A percentile compares a stretch with the other conserved stretches of the same genome.
Conservation (phyloP, 2,329 filamentous ascomycete genomes). For the Venturia asperata region DNA sequence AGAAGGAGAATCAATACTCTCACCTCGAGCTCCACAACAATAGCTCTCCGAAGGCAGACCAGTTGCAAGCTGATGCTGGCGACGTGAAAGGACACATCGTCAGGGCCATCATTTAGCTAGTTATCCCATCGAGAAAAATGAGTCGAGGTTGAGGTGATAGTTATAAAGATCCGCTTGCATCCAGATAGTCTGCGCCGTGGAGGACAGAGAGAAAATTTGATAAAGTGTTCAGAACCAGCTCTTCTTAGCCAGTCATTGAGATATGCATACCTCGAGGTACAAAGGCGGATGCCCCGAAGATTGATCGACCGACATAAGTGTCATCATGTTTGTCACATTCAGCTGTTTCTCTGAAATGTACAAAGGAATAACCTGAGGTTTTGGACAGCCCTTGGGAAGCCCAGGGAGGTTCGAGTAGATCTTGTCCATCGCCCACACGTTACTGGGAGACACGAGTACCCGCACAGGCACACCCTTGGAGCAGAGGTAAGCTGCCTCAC, state of each 20-base stretch:
- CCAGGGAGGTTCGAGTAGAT: slow-evolving; percentile 38
- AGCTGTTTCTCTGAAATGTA: slow-evolving; percentile 43
- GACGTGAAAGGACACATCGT: not conserved
- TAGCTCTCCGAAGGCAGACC: not conserved
- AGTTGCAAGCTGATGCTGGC: not conserved
- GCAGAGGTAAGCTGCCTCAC: slow-evolving; percentile 51
- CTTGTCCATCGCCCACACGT: slow-evolving; percentile 36
- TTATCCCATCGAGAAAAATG: not conserved
- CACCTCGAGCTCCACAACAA: not conserved
- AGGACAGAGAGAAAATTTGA: too few species aligned
- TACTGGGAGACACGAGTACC: slow-evolving; percentile 47
- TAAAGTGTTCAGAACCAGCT: too few species aligned
- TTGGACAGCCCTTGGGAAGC: slow-evolving; percentile 23
- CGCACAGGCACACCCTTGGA: slow-evolving; percentile 42
- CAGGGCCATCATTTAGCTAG: not conserved
- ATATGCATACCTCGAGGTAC: slow-evolving; percentile 43
- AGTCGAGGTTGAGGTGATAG: not conserved
- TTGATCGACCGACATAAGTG: slow-evolving; percentile 45
- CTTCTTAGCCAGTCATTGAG: not conserved
- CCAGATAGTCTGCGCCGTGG: not conserved
- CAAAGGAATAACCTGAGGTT: slow-evolving; percentile 37
- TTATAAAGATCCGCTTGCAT: not conserved
- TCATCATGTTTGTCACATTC: slow-evolving; percentile 47
- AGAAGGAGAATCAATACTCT: not conserved
- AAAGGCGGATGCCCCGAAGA: slow-evolving; percentile 42